Base-by-base conservation (phyloP, 176 grass and related monocot genomes). In the Pharus latifolius region DNA sequence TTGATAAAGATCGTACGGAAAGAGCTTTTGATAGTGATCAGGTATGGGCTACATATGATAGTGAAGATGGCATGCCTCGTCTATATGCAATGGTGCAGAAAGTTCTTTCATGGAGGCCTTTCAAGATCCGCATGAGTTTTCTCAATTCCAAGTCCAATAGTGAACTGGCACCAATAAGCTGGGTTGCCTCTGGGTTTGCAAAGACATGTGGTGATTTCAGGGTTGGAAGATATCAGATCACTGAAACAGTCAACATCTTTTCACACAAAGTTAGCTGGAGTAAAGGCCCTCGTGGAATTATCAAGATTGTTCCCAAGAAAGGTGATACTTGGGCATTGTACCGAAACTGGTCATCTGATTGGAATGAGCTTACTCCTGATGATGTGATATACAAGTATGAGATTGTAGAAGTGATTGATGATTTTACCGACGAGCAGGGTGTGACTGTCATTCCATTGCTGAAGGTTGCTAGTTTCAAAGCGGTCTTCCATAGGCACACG, bases 171-270 rank as follows among this genome's bases (percentile, higher is more conserved):
- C 83, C 87, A 17, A 74, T 90, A 73, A 90, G 58, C 52, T 90
- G 87, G 87, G 75, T 86, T 24, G 67, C 68, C 7, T 86, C 87
- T 28, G 87, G 87, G 43, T 90, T 85, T 25, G 49, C 78, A 27
- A 90, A 90, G 72, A 85, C 82, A n/a, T 85, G 82, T 50, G 87
- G 87, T 34, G 87, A 90, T 74, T 90, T 90, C 49, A 72, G 87
- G 73, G 78, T 82, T 26, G 87, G 87, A 30, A 76, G 87, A 56
- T 90, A 86, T 60, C 66, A 90, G 62, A 73, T 85, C 49, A 75
- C 47, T 45, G 87, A 90, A 64, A 90, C 87, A 49, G 73, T 85
- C 23, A 90, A 90, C 76, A 90, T 90, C 20, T 90, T 90, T 52
- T 90, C 87, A 30, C 87, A 90, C 42, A 85, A 63, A 73, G 78